Evolutionary conservation across 2,329 filamentous ascomycete species (phyloP).

Genomic region (Hymenoscyphus infarciens): DNA sequence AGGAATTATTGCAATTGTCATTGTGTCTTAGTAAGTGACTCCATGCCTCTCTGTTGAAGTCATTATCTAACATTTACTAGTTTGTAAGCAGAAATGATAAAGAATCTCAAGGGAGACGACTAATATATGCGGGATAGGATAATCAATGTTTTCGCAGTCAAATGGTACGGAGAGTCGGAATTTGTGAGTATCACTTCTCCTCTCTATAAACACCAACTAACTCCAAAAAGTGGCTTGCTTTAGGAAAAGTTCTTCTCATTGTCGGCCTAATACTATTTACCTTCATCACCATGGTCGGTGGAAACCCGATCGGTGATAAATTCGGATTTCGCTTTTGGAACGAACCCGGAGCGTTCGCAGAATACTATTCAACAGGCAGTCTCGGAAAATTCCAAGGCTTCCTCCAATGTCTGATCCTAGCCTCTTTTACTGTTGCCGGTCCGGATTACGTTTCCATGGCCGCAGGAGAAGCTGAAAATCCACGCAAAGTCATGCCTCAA

Average conservation of each 20-base stretch:
- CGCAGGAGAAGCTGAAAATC: slow-evolving; percentile 66
- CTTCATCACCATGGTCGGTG: slow-evolving; percentile 61
- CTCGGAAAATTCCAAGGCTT: slow-evolving; percentile 60
- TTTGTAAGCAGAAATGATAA: background rate
- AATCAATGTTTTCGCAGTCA: slow-evolving; percentile 69
- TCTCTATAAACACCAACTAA: background rate
- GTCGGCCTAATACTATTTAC: slow-evolving; percentile 50
- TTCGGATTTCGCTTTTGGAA: slow-evolving; percentile 54
- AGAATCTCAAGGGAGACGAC: background rate
- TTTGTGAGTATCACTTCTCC: slow-evolving; percentile 45
- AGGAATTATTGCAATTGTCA: slow-evolving; percentile 57
- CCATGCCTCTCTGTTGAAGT: background rate
- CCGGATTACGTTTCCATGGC: slow-evolving; percentile 67
- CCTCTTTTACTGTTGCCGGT: slow-evolving; percentile 64
- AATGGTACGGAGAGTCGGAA: slow-evolving; percentile 74
- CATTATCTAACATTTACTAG: background rate
- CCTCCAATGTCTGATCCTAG: slow-evolving; percentile 55
- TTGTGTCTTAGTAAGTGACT: slow-evolving; percentile 37
- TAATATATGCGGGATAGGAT: slow-evolving; percentile 16
- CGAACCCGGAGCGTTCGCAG: slow-evolving; percentile 47
- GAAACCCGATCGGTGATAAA: slow-evolving; percentile 53
- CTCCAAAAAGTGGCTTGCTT: background rate
- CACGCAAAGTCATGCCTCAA: slow-evolving; percentile 58
- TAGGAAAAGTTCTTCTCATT: slow-evolving; percentile 63
- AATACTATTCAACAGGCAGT: slow-evolving; percentile 48